phyloP scores from a whole-genome alignment of 2,329 filamentous ascomycete species.

The Didymella pomorum region DNA sequence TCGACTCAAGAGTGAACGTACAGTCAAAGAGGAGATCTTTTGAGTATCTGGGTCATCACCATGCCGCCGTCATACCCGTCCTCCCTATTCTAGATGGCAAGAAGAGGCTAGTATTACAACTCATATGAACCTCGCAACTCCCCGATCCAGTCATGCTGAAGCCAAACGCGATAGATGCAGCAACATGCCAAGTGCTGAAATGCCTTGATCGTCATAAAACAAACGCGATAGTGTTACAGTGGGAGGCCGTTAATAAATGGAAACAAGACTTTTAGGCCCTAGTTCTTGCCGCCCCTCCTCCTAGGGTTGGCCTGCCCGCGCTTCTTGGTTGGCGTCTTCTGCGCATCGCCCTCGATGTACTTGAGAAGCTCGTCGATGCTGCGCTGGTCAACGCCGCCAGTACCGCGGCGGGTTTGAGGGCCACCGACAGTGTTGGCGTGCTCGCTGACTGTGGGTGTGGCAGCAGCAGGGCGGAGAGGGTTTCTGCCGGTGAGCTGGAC shows the following conservation, averaged over 20 bases:
- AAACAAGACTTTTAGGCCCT: slow-evolving; percentile 10
- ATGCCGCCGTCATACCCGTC: slow-evolving; percentile 15
- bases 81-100: slow-evolving; percentile 24
- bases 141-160: slow-evolving; percentile 15
- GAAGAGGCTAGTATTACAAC: slow-evolving; percentile 21
- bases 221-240: slow-evolving; percentile 20
- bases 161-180: slow-evolving; percentile 18
- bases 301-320: slow-evolving; percentile 54
- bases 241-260: slow-evolving; percentile 16
- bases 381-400: slow-evolving; percentile 69
- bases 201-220: slow-evolving; percentile 13
- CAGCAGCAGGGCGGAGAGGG: slow-evolving; percentile 67
- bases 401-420: slow-evolving; percentile 49
- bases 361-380: slow-evolving; percentile 93
- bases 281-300: slow-evolving; percentile 37
- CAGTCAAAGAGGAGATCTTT: slow-evolving; percentile 27
- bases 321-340: slow-evolving; percentile 57
- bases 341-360: slow-evolving; percentile 81
- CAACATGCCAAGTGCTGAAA: slow-evolving; percentile 12
- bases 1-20: no score
- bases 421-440: slow-evolving; percentile 49
- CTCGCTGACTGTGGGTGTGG: slow-evolving; percentile 65
- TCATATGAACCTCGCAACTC: slow-evolving; percentile 19
- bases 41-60: slow-evolving; percentile 20
- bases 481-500: slow-evolving; percentile 69